phyloP scores from a whole-genome alignment of 441 rosid species.

The Raphanus hybrid region DNA sequence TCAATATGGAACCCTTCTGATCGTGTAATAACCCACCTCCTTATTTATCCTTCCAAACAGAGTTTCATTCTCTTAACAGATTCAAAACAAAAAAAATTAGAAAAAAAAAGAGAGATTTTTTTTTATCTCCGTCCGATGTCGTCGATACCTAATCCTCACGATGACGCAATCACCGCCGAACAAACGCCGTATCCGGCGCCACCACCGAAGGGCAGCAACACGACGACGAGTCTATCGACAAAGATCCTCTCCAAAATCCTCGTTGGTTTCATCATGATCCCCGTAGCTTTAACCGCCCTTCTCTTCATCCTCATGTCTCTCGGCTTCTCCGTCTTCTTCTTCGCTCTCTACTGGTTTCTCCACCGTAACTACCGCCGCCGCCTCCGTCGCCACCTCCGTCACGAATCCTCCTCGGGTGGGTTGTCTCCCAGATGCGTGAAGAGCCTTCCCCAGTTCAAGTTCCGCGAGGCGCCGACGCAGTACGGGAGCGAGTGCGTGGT shows the following conservation, averaged over 20 bases:
- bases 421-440: slow-evolving; percentile 56
- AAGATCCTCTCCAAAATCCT: slow-evolving; percentile 66
- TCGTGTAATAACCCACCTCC: slow-evolving; percentile 2
- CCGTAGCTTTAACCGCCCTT: slow-evolving; percentile 52
- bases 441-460: slow-evolving; percentile 67
- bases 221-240: slow-evolving; percentile 35
- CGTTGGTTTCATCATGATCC: slow-evolving; percentile 43
- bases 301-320: slow-evolving; percentile 75
- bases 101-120: slow-evolving; percentile 4
- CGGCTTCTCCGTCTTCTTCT: slow-evolving; percentile 58
- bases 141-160: slow-evolving; percentile 26
- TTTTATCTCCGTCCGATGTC: slow-evolving; percentile 41
- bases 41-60: not conserved
- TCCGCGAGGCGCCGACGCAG: slow-evolving; percentile 20
- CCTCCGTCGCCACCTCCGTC: slow-evolving; percentile 5
- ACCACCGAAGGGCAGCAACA: slow-evolving; percentile 18
- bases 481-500: slow-evolving; percentile 57
- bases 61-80: not conserved
- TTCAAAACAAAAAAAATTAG: not conserved
- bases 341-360: slow-evolving; percentile 54
- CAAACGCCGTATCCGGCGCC: slow-evolving; percentile 11
- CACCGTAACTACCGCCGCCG: slow-evolving; percentile 51
- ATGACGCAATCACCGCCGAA: slow-evolving; percentile 29
- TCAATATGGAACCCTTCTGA: not conserved
- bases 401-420: slow-evolving; percentile 42